phyloP scores from a whole-genome alignment of 345 rosid species.

The Ceriops decandra region DNA sequence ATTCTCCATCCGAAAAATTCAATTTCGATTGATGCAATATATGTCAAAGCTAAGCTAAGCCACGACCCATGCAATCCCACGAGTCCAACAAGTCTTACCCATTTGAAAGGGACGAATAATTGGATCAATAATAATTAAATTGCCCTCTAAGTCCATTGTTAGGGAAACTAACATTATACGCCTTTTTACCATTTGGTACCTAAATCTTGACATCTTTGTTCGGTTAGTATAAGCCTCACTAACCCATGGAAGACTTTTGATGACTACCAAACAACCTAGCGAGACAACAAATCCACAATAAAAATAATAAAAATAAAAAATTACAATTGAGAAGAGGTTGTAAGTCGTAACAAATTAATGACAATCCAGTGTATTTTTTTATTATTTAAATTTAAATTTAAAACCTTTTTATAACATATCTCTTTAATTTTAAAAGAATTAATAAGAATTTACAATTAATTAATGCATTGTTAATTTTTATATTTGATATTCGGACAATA shows the following conservation, averaged over 20 bases:
- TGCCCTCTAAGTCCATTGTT: slow-evolving; percentile 33
- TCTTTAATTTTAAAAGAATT: too few relatives aligned
- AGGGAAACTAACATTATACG: slow-evolving; percentile 48
- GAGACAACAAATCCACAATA: slow-evolving; percentile 21
- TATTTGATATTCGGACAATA: too few relatives aligned
- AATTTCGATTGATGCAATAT: too few relatives aligned
- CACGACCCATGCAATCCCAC: slow-evolving; percentile 25
- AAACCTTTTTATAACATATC: too few relatives aligned
- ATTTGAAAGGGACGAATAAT: slow-evolving; percentile 10
- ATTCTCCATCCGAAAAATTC: too few relatives aligned
- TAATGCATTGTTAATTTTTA: too few relatives aligned
- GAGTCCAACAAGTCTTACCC: slow-evolving; percentile 16
- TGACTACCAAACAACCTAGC: slow-evolving; percentile 29
- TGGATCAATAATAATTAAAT: neutral
- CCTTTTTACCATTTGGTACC: slow-evolving; percentile 29
- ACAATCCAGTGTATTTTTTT: too few relatives aligned
- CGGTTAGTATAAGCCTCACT: slow-evolving; percentile 32
- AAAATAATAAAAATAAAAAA: neutral
- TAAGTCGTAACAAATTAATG: too few relatives aligned
- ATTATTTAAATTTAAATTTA: too few relatives aligned
- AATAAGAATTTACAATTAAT: too few relatives aligned
- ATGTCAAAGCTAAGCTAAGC: too few relatives aligned
- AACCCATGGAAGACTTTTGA: slow-evolving; percentile 40
- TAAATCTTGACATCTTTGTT: slow-evolving; percentile 32
- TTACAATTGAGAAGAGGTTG: neutral